Evolutionary conservation across 495 filamentous ascomycete species (phyloP).

Genomic region (Neurospora terricola): DNA sequence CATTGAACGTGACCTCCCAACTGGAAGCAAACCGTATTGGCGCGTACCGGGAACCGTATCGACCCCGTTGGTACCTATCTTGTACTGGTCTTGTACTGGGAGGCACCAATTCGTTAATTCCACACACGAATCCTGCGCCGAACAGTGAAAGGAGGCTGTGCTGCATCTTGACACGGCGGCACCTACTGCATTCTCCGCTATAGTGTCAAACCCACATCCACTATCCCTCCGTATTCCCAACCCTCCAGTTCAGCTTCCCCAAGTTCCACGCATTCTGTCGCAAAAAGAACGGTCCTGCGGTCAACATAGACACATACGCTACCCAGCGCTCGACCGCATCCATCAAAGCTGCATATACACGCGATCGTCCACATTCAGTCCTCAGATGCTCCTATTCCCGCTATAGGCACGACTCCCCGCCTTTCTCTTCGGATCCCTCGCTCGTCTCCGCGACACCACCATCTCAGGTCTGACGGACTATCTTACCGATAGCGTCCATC

Average conservation of each 20-base stretch:
- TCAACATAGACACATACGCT: not conserved
- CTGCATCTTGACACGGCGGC: constrained; percentile 8
- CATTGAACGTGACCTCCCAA: not conserved
- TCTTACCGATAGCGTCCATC: not conserved
- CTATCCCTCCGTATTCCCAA: not conserved
- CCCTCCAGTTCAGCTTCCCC: not conserved
- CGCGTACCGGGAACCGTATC: not conserved
- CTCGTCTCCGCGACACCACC: constrained; percentile 1
- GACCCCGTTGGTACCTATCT: not conserved
- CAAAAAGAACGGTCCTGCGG: not conserved
- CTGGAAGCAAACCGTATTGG: not conserved
- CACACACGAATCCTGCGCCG: constrained; percentile 4
- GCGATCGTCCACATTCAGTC: not conserved
- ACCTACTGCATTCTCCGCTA: not conserved
- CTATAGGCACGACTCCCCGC: not conserved
- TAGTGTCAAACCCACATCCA: not conserved
- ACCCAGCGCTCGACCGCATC: not conserved
- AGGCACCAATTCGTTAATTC: not conserved
- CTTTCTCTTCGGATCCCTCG: constrained; percentile 2
- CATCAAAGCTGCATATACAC: not conserved
- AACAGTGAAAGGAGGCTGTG: constrained; percentile 13
- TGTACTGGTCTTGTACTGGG: not conserved
- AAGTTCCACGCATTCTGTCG: not conserved
- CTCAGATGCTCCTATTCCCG: not conserved
- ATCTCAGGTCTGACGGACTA: constrained; percentile 20